Percentiles rank a stretch among this genome's conserved stretches.
Evolutionary conservation across 176 grass and related monocot genomes (phyloP).

Genomic region (Otatea glauca): DNA sequence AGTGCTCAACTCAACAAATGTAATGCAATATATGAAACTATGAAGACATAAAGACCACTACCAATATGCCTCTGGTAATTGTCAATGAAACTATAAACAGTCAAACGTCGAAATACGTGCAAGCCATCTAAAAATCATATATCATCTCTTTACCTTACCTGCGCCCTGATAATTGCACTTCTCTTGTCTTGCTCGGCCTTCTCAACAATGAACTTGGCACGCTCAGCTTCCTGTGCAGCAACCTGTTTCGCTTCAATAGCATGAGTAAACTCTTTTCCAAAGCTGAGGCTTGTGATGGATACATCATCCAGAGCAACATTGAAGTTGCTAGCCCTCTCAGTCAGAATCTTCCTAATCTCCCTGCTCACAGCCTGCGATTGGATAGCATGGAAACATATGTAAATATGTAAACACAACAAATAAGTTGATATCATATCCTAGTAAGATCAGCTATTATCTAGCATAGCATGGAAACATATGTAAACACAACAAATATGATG

Average conservation of each 20-base stretch:
- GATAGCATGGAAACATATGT: too few relatives aligned
- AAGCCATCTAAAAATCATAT: background rate
- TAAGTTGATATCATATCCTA: conserved; percentile 11
- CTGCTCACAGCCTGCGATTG: conserved; percentile 82
- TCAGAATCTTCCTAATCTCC: conserved; percentile 97
- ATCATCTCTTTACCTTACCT: conserved; percentile 45
- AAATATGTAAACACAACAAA: too few relatives aligned
- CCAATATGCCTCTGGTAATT: background rate
- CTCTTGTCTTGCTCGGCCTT: conserved; percentile 92
- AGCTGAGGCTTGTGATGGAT: conserved; percentile 91
- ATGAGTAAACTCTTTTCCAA: conserved; percentile 92
- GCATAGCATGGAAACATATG: background rate
- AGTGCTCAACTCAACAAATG: background rate
- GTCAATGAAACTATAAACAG: conserved; percentile 6
- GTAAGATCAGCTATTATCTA: background rate
- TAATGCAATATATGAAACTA: background rate
- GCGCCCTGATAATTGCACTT: conserved; percentile 75
- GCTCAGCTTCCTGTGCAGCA: conserved; percentile 88
- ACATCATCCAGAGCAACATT: conserved; percentile 94
- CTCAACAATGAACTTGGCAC: conserved; percentile 88
- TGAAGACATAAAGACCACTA: background rate
- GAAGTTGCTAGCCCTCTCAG: conserved; percentile 91
- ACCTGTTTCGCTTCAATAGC: conserved; percentile 98
- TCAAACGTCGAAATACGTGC: background rate
- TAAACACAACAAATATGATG: conserved; percentile 6